phyloP scores from a whole-genome alignment of 768 basidiomycete species.

The Tephrocybe sp. region DNA sequence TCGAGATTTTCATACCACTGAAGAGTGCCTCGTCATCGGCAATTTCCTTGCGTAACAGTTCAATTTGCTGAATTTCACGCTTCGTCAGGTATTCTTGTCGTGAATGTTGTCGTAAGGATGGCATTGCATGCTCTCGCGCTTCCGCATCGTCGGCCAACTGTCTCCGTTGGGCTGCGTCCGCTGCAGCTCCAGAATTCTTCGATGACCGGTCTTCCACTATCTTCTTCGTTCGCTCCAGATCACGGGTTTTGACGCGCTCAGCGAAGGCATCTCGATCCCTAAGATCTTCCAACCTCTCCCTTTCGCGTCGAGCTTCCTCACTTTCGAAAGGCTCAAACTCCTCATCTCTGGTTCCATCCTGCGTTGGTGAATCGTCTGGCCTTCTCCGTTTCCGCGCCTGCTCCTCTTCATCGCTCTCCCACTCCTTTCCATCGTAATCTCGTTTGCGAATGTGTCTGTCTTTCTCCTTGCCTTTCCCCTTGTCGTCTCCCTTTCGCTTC shows the following conservation, averaged over 20 bases:
- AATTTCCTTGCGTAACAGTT: slow-evolving; percentile 88
- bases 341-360: slow-evolving; percentile 34
- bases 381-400: slow-evolving; percentile 62
- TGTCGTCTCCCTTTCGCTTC: slow-evolving; percentile 46
- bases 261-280: slow-evolving; percentile 92
- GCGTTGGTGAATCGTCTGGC: slow-evolving; percentile 39
- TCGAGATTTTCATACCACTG: slow-evolving; percentile 86
- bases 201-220: slow-evolving; percentile 91
- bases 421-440: slow-evolving; percentile 77
- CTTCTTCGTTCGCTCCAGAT: slow-evolving; percentile 84
- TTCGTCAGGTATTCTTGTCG: slow-evolving; percentile 96
- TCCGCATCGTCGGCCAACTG: slow-evolving; percentile 77
- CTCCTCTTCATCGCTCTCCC: slow-evolving; percentile 92
- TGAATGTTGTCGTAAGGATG: slow-evolving; percentile 81
- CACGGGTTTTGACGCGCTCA: slow-evolving; percentile 78
- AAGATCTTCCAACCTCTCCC: slow-evolving; percentile 74
- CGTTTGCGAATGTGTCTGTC: slow-evolving; percentile 75
- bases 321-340: slow-evolving; percentile 60
- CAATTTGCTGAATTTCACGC: slow-evolving; percentile 94
- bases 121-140: slow-evolving; percentile 51
- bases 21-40: slow-evolving; percentile 92
- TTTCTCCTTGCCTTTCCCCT: slow-evolving; percentile 44
- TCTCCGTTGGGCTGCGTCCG: slow-evolving; percentile 79
- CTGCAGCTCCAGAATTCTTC: slow-evolving; percentile 65
- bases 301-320: slow-evolving; percentile 64